A percentile compares a stretch with the other conserved stretches of the same genome.
Evolutionary conservation across 805 yeast species (phyloP).

Genomic region (Cyberlindnera amylophila): DNA sequence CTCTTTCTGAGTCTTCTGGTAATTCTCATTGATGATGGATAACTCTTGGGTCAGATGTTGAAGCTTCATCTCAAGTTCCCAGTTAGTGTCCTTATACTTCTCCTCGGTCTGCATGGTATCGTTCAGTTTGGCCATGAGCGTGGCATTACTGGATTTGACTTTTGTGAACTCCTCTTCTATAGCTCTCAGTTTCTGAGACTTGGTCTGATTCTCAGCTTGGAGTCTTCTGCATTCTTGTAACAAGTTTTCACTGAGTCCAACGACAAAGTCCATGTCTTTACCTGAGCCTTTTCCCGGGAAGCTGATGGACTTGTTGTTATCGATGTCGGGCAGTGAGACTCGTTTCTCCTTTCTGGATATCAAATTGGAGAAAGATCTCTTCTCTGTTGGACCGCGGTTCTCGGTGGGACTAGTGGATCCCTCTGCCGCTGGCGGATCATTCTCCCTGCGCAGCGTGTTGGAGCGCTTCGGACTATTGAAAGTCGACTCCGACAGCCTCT

Average conservation of each 20-base stretch:
- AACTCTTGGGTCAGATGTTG: constrained; percentile 33
- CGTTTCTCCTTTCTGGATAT: constrained; percentile 25
- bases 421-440: constrained; percentile 5
- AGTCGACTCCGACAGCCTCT: constrained; percentile 31
- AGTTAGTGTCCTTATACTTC: constrained; percentile 52
- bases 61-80: constrained; percentile 59
- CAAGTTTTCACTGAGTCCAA: constrained; percentile 69
- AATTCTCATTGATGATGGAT: constrained; percentile 38
- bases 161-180: constrained; percentile 41
- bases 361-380: constrained; percentile 18
- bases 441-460: constrained; percentile 11
- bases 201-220: constrained; percentile 56
- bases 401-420: constrained; percentile 6
- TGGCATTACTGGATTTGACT: constrained; percentile 20
- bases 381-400: constrained; percentile 6
- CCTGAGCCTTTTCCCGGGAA: constrained; percentile 30
- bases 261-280: constrained; percentile 67
- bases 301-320: constrained; percentile 19
- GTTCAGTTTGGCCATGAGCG: constrained; percentile 21
- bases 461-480: constrained; percentile 25
- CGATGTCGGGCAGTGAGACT: constrained; percentile 26
- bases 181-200: constrained; percentile 38
- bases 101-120: constrained; percentile 37
- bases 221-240: constrained; percentile 67
- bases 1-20: constrained; percentile 37